Evolutionary conservation across 768 basidiomycete genomes (phyloP).

Genomic region (Chiua virens): DNA sequence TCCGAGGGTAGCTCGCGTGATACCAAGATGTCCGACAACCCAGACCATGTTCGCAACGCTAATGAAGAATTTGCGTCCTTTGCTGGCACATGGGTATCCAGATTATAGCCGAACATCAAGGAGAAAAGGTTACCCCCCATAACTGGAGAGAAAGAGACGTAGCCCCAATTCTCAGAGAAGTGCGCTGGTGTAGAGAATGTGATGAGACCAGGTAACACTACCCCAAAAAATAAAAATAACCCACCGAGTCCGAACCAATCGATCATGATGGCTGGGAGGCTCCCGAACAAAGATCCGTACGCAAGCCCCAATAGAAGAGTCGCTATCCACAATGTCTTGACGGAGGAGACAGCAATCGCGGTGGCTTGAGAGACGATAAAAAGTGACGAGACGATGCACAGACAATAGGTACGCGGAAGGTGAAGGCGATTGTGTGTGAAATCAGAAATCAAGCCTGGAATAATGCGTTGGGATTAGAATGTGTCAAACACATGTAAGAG

Average conservation of each 20-base stretch:
- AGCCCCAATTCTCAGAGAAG: constrained; percentile 88
- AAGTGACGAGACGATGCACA: constrained; percentile 62
- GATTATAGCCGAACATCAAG: constrained; percentile 75
- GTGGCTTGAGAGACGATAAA: constrained; percentile 75
- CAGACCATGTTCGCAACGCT: background rate
- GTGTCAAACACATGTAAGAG: too few relatives aligned
- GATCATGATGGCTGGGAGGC: constrained; percentile 72
- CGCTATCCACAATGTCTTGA: constrained; percentile 62
- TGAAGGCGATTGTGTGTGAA: constrained; percentile 53
- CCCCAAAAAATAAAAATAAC: constrained; percentile 27
- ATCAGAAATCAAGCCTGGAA: constrained; percentile 68
- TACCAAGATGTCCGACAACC: background rate
- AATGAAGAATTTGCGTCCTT: background rate
- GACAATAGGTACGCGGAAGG: constrained; percentile 66
- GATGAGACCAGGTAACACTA: background rate
- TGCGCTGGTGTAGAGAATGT: constrained; percentile 42
- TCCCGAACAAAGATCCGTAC: constrained; percentile 73
- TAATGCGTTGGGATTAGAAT: background rate
- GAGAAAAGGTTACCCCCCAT: constrained; percentile 84
- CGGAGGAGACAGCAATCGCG: constrained; percentile 53
- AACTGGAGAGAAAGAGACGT: constrained; percentile 68
- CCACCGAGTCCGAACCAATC: constrained; percentile 89
- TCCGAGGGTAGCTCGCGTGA: constrained; percentile 25
- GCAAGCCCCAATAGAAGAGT: constrained; percentile 40
- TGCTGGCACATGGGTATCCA: constrained; percentile 63